Conservation (phyloP, 2,329 filamentous ascomycete species). For the Monilinia aucupariae region DNA sequence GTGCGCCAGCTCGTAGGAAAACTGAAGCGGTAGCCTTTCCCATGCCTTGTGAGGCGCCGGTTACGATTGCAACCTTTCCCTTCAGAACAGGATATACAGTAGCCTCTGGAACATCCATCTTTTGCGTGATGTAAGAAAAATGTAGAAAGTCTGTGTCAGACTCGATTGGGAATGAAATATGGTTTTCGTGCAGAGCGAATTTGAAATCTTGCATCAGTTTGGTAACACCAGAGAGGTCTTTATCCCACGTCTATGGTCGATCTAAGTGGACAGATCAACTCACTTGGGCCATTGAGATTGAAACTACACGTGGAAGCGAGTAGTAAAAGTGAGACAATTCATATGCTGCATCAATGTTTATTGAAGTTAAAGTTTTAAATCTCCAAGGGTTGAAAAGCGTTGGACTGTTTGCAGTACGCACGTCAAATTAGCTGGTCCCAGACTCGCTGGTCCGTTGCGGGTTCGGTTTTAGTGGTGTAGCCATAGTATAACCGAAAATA, state of each 20-base stretch:
- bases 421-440: too few relatives aligned
- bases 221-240: background rate
- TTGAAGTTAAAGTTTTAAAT: background rate
- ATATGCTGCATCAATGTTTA: background rate
- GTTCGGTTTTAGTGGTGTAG: background rate
- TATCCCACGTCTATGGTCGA: background rate
- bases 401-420: background rate
- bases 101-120: constrained; percentile 16
- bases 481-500: background rate
- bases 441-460: background rate
- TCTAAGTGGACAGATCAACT: background rate
- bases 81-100: constrained; percentile 14
- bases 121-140: background rate
- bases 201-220: background rate
- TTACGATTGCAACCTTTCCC: constrained; percentile 23
- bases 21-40: constrained; percentile 28
- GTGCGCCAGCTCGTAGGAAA: constrained; percentile 10
- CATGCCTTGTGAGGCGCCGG: constrained; percentile 34
- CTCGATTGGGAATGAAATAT: too few relatives aligned
- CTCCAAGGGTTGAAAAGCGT: background rate
- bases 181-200: background rate
- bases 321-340: background rate
- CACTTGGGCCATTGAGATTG: background rate
- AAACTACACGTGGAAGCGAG: background rate
- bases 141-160: background rate